phyloP scores from a whole-genome alignment of 2,329 filamentous ascomycete species.

The Grosmannia penicillata region DNA sequence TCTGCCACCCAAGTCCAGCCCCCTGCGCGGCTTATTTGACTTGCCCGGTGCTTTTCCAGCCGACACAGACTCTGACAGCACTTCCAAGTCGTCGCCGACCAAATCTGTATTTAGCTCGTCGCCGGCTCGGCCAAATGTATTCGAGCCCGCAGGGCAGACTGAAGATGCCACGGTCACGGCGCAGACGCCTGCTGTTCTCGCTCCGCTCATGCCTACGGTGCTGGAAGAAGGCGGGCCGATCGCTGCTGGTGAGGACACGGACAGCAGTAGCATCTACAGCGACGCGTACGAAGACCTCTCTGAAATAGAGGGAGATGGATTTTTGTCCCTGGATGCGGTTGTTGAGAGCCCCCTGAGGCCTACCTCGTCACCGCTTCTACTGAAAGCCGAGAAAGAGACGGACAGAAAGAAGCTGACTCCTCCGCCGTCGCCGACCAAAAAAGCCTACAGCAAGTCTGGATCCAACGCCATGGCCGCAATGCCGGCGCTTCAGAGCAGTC shows the following conservation, averaged over 20 bases:
- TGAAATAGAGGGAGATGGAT: conserved; percentile 50
- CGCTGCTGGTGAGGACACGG: neutral
- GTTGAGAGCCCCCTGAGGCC: conserved; percentile 38
- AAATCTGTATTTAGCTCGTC: neutral
- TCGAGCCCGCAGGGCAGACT: conserved; percentile 12
- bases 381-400: too few species aligned
- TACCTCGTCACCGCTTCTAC: neutral
- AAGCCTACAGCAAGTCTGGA: neutral
- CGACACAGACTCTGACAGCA: conserved; percentile 17
- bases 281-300: conserved; percentile 63
- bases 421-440: neutral
- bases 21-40: conserved; percentile 21
- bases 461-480: too few species aligned
- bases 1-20: neutral
- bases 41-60: conserved; percentile 47
- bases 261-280: conserved; percentile 46
- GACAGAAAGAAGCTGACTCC: neutral
- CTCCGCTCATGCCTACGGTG: conserved; percentile 11
- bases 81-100: conserved; percentile 1
- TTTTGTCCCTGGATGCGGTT: conserved; percentile 59
- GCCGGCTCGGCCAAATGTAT: conserved; percentile 6
- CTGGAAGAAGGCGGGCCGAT: conserved; percentile 20
- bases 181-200: conserved; percentile 12
- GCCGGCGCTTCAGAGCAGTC: too few species aligned
- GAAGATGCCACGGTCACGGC: conserved; percentile 7